Evolutionary conservation across 1,284 basidiomycete genomes (phyloP).

Genomic region (Heterobasidion annosum): DNA sequence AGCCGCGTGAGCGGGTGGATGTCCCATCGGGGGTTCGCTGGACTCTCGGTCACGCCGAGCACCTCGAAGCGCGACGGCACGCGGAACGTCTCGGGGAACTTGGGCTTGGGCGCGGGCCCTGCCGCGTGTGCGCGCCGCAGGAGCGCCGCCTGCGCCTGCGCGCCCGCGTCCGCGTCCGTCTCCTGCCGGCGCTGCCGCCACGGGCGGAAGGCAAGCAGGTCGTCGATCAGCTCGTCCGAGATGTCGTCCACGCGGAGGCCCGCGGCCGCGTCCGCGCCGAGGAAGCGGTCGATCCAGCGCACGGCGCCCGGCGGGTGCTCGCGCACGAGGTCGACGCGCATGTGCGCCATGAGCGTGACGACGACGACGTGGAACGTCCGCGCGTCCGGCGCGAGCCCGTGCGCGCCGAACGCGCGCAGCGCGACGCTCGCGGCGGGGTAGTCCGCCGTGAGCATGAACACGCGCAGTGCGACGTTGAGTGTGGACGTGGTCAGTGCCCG

Average conservation of each 20-base stretch:
- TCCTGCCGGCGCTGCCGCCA: not conserved
- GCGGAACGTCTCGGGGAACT: not conserved
- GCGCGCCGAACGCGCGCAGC: slow-evolving; percentile 22
- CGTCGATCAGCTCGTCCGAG: not conserved
- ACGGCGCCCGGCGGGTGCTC: not conserved
- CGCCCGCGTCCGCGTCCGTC: too few species aligned
- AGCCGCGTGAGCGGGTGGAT: slow-evolving; percentile 19
- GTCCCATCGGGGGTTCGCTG: slow-evolving; percentile 5
- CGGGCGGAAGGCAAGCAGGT: not conserved
- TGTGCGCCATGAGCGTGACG: slow-evolving; percentile 13
- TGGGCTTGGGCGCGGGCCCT: too few species aligned
- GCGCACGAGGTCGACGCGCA: slow-evolving; percentile 11
- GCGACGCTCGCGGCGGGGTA: slow-evolving; percentile 35
- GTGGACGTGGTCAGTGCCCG: slow-evolving; percentile 23
- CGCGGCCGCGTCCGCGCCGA: slow-evolving; percentile 10
- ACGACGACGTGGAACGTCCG: slow-evolving; percentile 32
- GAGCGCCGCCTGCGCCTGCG: not conserved
- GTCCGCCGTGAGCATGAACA: slow-evolving; percentile 33
- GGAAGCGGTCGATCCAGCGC: slow-evolving; percentile 21
- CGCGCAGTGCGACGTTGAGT: slow-evolving; percentile 31
- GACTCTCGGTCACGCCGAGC: slow-evolving; percentile 1
- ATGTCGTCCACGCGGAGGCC: not conserved
- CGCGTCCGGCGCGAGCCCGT: slow-evolving; percentile 22
- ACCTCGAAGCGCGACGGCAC: slow-evolving; percentile 12
- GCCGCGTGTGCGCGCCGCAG: too few species aligned